phyloP scores from a whole-genome alignment of 2,329 filamentous ascomycete genomes.

The Zymoseptoria ardabiliae region DNA sequence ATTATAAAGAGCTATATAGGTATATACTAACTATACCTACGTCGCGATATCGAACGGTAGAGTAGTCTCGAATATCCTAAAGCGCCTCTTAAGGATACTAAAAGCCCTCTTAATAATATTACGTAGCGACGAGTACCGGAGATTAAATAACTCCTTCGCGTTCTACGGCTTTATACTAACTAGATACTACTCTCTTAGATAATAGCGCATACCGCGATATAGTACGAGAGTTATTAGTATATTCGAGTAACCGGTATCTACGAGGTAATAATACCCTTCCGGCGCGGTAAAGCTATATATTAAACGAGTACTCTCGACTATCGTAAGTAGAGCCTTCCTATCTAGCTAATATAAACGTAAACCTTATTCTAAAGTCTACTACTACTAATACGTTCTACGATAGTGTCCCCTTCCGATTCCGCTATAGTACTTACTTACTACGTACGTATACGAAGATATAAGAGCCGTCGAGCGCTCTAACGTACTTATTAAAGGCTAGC shows the following conservation, averaged over 20 bases:
- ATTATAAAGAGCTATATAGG: neutral
- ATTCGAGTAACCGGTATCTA: neutral
- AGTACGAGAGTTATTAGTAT: neutral
- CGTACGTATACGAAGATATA: neutral
- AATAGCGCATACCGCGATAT: neutral
- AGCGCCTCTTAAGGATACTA: neutral
- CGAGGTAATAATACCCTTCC: neutral
- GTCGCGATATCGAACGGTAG: neutral
- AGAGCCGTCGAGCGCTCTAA: neutral
- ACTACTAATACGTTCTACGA: neutral
- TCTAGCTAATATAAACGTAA: slow-evolving; percentile 1
- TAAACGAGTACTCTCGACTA: neutral
- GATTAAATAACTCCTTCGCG: too few species aligned
- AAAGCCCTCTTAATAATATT: neutral
- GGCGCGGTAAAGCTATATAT: neutral
- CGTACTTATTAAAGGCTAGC: neutral
- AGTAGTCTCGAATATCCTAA: neutral
- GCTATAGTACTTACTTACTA: neutral
- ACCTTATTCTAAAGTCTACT: neutral
- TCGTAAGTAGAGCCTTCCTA: too few species aligned
- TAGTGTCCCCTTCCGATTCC: neutral
- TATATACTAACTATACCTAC: neutral
- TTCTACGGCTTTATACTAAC: neutral
- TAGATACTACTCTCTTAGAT: neutral
- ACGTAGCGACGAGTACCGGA: neutral